A percentile compares a stretch with the other conserved stretches of the same genome.
Evolutionary conservation across 345 rosid species (phyloP).

Genomic region (Eucalyptus cloeziana): DNA sequence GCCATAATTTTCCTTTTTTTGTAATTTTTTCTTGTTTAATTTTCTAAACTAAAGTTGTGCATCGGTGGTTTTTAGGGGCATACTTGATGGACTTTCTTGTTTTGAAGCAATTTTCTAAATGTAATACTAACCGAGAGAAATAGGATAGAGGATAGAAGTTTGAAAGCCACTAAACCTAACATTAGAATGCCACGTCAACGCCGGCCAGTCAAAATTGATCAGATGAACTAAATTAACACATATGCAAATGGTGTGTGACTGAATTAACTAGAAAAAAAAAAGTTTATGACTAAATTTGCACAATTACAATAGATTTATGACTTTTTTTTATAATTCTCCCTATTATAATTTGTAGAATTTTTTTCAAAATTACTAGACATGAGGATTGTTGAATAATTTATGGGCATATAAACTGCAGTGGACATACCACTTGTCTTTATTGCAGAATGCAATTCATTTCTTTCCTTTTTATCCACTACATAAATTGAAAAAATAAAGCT

Average conservation of each 20-base stretch:
- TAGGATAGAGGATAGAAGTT: conserved; percentile 27
- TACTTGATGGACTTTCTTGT: conserved; percentile 14
- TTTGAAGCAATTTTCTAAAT: conserved; percentile 59
- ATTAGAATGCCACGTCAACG: conserved; percentile 6
- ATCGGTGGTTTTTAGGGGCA: too few relatives aligned
- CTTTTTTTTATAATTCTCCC: fast-evolving
- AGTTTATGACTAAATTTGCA: fast-evolving
- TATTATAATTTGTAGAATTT: fast-evolving
- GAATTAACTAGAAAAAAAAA: too few relatives aligned
- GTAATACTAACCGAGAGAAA: conserved; percentile 68
- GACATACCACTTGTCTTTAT: too few relatives aligned
- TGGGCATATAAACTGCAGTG: too few relatives aligned
- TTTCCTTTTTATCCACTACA: too few relatives aligned
- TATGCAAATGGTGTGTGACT: fast-evolving
- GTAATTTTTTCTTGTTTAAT: too few relatives aligned
- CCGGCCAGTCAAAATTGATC: fast-evolving
- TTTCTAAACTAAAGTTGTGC: too few relatives aligned
- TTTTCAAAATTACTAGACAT: too few relatives aligned
- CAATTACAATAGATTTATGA: fast-evolving
- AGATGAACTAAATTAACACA: fast-evolving
- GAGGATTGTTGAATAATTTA: too few relatives aligned
- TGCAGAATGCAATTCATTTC: too few relatives aligned
- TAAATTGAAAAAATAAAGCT: too few relatives aligned
- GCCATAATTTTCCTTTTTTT: too few relatives aligned
- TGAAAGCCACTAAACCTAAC: conserved; percentile 24